Base-by-base conservation (phyloP, 2,329 filamentous ascomycete species). In the Ramularia endophylla region DNA sequence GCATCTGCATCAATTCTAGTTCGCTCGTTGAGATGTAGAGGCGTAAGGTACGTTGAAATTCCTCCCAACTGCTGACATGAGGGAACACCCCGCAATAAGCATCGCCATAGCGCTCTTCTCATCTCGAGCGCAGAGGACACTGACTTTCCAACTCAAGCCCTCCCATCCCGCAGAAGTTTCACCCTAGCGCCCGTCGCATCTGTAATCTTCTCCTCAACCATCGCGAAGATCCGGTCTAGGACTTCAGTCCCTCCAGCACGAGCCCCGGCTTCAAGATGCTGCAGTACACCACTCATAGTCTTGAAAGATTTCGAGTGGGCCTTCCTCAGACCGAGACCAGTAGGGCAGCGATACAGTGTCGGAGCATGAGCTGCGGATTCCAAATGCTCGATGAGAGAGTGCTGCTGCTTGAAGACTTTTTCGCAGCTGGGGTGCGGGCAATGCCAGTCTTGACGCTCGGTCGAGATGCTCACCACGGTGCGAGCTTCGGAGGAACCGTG, bases 251-350 rank as follows among this genome's bases (percentile, higher is more conserved):
- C 47, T 3, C 33, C 39, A 9, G 20, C 38, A 28, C 50, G 49
- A 27, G 44, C 33, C 4, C 42, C 43, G 12, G 12, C 29, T 38
- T 53, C 46, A 11, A 53, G 19, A 37, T 51, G 50, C 46, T 47
- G 42, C 4, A 38, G 42, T 8, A 53, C 42, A 2, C 48, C 48
- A 12, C 48, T 51, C 19, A 50, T 17, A 8, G 42, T 46, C 38
- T 49, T 53, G 48, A 53, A 51, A 3, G 32, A 20, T 11, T 42
- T 36, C 4, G 22, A n/a, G 13, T n/a, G 17, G n/a, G 12, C 20
- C 8, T 22, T 20, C 16, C 13, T 13, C 11, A 25, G 22, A n/a
- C 22, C 13, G 1, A 40, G 8, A 7, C 8, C 27, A 8, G 41
- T 45, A 4, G 48, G 48, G 25, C 46, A 49, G 27, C 46, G 46